These are phyloP conservation scores for Boletus sp. DNA, from an alignment of 1,284 basidiomycete genomes.

Conservation along the genomic window DNA sequence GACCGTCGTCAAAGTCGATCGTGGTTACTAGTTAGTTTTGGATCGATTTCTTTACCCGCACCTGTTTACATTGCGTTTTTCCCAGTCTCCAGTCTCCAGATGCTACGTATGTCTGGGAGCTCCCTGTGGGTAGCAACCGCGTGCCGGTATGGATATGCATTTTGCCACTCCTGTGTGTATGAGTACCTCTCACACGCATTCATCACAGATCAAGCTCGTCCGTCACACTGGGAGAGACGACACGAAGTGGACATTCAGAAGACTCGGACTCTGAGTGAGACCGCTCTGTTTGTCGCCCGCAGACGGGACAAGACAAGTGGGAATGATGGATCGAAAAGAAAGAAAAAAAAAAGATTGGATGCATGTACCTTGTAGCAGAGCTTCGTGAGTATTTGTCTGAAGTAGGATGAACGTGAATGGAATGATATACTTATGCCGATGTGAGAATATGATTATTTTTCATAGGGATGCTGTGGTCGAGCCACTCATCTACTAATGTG, in stretches of 20 bases:
- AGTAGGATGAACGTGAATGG: no score
- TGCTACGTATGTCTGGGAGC: not conserved
- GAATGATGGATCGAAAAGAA: no score
- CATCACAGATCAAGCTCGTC: not conserved
- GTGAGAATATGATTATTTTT: no score
- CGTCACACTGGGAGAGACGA: not conserved
- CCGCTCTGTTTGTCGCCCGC: not conserved
- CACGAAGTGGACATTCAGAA: not conserved
- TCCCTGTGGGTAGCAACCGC: not conserved
- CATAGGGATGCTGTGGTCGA: no score
- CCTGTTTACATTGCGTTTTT: not conserved
- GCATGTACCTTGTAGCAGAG: no score
- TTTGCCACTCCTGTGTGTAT: not conserved
- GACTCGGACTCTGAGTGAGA: not conserved
- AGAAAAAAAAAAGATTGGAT: no score
- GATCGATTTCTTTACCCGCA: not conserved
- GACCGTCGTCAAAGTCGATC: not conserved
- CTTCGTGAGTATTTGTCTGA: no score
- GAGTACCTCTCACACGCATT: not conserved
- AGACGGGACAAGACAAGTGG: no score
- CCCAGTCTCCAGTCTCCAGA: not conserved
- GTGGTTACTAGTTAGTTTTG: not conserved
- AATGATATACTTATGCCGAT: no score
- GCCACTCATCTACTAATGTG: no score
- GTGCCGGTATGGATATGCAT: not conserved